A percentile compares a stretch with the other conserved stretches of the same genome.
phyloP scores from a whole-genome alignment of 352 stramenopile genomes.

The Globisporangium splendens region DNA sequence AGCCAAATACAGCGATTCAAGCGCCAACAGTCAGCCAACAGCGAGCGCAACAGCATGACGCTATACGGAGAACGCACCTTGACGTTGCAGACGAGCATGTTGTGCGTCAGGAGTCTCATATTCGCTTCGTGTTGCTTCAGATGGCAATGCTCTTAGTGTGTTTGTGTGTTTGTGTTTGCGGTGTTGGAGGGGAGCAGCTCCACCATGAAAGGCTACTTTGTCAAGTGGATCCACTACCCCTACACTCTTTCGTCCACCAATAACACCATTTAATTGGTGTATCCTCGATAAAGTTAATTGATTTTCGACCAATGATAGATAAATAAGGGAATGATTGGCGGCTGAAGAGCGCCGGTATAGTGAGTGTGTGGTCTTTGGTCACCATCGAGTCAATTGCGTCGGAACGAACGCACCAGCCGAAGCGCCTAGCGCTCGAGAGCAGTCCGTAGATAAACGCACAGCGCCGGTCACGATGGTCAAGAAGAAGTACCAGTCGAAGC shows the following conservation, averaged over 20 bases:
- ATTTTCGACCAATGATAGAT: slow-evolving; percentile 26
- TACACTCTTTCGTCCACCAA: slow-evolving; percentile 2
- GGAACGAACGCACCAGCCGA: slow-evolving; percentile 3
- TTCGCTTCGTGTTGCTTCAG: slow-evolving; percentile 9
- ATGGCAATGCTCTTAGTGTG: neutral
- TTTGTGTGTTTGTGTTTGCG: neutral
- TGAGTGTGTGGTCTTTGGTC: slow-evolving; percentile 9
- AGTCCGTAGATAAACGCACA: neutral
- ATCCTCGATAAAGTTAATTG: neutral
- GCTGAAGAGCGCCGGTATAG: slow-evolving; percentile 12
- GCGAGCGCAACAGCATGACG: too few species aligned
- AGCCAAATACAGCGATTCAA: neutral
- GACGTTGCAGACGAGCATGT: slow-evolving; percentile 87
- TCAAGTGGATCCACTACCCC: slow-evolving; percentile 1
- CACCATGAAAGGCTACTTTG: neutral
- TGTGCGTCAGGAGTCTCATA: slow-evolving; percentile 85
- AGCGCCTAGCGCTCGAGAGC: slow-evolving; percentile 1
- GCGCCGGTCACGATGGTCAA: slow-evolving; percentile 91
- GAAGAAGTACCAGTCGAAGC: slow-evolving; percentile 98
- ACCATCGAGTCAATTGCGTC: slow-evolving; percentile 5
- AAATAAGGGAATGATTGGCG: slow-evolving; percentile 35
- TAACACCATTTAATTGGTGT: slow-evolving; percentile 12
- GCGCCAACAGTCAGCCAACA: neutral
- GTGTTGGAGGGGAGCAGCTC: slow-evolving; percentile 5
- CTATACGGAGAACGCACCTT: slow-evolving; percentile 30